phyloP scores from a whole-genome alignment of 805 yeast genomes.

The Clavispora carvajalis region DNA sequence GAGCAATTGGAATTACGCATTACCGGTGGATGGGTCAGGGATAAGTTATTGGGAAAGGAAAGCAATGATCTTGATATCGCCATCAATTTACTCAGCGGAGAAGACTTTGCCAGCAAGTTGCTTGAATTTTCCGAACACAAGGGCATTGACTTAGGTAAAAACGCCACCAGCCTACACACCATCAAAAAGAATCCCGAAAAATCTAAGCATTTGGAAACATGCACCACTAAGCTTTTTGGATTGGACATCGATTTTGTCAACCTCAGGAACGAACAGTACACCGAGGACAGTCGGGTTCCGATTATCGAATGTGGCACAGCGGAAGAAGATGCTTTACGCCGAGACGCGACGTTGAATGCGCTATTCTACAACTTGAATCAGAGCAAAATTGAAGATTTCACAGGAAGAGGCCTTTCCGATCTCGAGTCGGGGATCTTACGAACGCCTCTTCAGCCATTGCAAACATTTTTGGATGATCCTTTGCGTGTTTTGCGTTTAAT shows the following conservation, averaged over 20 bases:
- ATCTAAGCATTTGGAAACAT: conserved; percentile 94
- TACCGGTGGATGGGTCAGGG: conserved; percentile 99
- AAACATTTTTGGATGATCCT: conserved; percentile 93
- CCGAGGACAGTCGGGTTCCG: conserved; percentile 85
- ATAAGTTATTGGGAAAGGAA: conserved; percentile 73
- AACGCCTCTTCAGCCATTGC: conserved; percentile 81
- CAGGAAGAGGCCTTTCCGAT: conserved; percentile 71
- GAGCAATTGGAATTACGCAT: conserved; percentile 57
- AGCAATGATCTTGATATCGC: conserved; percentile 93
- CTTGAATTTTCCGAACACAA: conserved; percentile 39
- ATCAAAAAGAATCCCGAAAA: conserved; percentile 92
- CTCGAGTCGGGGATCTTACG: conserved; percentile 63
- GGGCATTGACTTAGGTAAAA: conserved; percentile 23
- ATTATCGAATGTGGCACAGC: conserved; percentile 81
- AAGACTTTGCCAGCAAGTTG: conserved; percentile 69
- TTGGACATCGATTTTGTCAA: conserved; percentile 93
- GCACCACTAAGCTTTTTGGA: conserved; percentile 81
- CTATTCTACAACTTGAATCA: conserved; percentile 77
- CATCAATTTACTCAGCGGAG: conserved; percentile 78
- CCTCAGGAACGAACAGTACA: conserved; percentile 79
- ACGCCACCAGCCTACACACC: conserved; percentile 52
- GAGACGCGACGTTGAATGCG: conserved; percentile 96
- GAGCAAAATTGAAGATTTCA: conserved; percentile 74
- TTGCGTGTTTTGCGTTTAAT: conserved; percentile 79
- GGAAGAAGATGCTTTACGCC: conserved; percentile 79